Percentiles rank a stretch among this genome's conserved stretches.
Conservation (phyloP, 2,329 filamentous ascomycete genomes). For the Xylaria sp. region DNA sequence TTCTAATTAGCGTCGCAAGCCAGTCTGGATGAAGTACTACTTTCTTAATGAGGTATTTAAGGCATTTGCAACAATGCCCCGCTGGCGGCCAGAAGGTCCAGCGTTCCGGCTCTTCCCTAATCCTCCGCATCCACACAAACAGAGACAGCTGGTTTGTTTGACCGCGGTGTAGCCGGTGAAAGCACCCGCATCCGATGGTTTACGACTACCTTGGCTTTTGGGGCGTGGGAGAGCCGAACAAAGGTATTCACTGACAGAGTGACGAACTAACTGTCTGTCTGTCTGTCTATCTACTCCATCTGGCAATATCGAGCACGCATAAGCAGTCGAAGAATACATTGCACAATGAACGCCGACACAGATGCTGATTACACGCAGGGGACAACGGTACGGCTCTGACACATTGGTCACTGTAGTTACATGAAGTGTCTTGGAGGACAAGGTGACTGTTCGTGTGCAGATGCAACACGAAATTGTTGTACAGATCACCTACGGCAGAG, state of each 20-base stretch:
- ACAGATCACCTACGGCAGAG: not conserved
- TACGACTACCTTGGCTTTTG: slow-evolving; percentile 20
- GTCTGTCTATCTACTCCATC: not conserved
- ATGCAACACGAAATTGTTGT: slow-evolving; percentile 13
- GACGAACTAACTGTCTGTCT: not conserved
- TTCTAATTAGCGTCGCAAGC: slow-evolving; percentile 27
- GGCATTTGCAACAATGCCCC: slow-evolving; percentile 38
- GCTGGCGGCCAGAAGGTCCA: slow-evolving; percentile 45
- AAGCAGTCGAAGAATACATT: not conserved
- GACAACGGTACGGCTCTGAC: slow-evolving; percentile 20
- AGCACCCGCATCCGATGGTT: slow-evolving; percentile 12
- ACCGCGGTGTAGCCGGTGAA: slow-evolving; percentile 19
- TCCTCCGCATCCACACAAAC: slow-evolving; percentile 24
- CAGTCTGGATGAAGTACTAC: slow-evolving; percentile 41
- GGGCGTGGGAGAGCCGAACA: not conserved
- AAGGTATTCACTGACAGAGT: slow-evolving; percentile 1
- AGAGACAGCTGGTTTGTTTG: slow-evolving; percentile 26
- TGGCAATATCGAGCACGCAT: not conserved
- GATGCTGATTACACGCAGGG: not conserved
- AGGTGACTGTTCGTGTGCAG: slow-evolving; percentile 2
- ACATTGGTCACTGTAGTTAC: slow-evolving; percentile 7
- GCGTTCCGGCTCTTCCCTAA: slow-evolving; percentile 41
- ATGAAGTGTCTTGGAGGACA: not conserved
- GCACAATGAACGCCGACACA: not conserved
- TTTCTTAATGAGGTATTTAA: slow-evolving; percentile 47